Base-by-base conservation (phyloP, 1,139 yeast species). In the Suhomyces taliae region DNA sequence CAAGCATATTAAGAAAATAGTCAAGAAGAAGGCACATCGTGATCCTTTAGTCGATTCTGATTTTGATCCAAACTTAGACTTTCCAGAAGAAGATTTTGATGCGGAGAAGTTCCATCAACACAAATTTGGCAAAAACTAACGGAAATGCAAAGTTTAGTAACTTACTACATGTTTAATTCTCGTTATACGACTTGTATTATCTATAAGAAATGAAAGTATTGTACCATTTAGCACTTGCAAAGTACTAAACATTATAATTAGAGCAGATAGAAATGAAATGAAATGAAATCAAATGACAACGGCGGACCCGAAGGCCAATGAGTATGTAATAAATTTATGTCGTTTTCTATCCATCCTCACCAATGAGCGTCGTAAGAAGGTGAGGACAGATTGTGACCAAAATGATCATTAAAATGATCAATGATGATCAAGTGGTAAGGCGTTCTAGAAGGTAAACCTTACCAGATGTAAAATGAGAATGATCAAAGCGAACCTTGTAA, bases 31-130 rank as follows among this genome's bases (percentile, higher is more conserved):
- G 12, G 8, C 12, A 7, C 40, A 10, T 1, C 33, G 66, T 43
- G 65, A 65, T 39, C 60, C 61, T 2, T 48, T 59, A 6, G 53
- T 66, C 8, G 71, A 66, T 44, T 62, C 69, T 4, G 67, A 61
- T 14, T 66, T 58, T 40, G 66, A 67, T 44, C 49, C 69, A 1
- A 55, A 61, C 41, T 52, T 67, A n/a, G 72, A 67, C 41, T 44
- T 55, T 11, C 49, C 58, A 1, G 58, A 53, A n/a, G 50, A 47
- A 9, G 53, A 49, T 4, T 43, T 47, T 27, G 49, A 50, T 19
- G 26, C 38, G 24, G 43, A 43, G 6, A 34, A 27, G 8, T 41
- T 56, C 26, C 46, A 33, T n/a, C 37, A 34, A 15, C 53, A 50
- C 33, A 37, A 26, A 8, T 48, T 43, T 35, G 35, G 34, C n/a